Percentiles rank a stretch among this genome's conserved stretches.
These are phyloP conservation scores for Penicillium canariense DNA, from an alignment of 495 filamentous ascomycete genomes.

Conservation along the genomic window DNA sequence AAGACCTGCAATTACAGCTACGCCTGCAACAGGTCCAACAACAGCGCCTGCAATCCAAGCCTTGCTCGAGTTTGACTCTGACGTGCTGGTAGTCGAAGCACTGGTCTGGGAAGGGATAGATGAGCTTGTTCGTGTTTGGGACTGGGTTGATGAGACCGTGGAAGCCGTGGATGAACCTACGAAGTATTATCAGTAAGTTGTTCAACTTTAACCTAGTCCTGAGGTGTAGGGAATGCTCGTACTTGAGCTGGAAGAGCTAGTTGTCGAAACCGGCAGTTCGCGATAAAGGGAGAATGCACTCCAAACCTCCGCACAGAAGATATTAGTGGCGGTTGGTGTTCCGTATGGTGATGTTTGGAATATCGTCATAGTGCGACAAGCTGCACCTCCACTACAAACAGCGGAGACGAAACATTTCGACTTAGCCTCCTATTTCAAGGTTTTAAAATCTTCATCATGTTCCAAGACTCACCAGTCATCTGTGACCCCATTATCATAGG, in stretches of 20 bases:
- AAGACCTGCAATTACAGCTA: slow-evolving; percentile 3
- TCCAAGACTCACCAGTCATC: too few relatives aligned
- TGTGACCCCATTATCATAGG: too few relatives aligned
- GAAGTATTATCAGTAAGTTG: not conserved
- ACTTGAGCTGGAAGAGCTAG: not conserved
- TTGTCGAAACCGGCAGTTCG: slow-evolving; percentile 5
- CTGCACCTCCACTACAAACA: too few relatives aligned
- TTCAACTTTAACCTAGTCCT: not conserved
- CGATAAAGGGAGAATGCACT: slow-evolving; percentile 6
- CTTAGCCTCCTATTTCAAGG: too few relatives aligned
- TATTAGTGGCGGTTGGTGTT: slow-evolving; percentile 6
- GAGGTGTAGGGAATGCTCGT: not conserved
- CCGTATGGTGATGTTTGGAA: slow-evolving; percentile 5
- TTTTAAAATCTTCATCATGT: too few relatives aligned
- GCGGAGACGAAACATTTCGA: too few relatives aligned
- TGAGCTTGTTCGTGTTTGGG: too few relatives aligned
- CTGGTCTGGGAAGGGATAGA: not conserved
- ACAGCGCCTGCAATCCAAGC: slow-evolving; percentile 11
- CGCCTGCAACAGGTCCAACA: not conserved
- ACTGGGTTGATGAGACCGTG: too few relatives aligned
- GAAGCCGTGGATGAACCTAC: too few relatives aligned
- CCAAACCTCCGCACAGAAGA: slow-evolving; percentile 11
- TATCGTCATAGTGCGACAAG: slow-evolving; percentile 16
- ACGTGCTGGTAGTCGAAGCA: not conserved
- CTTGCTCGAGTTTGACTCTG: not conserved